A percentile compares a stretch with the other conserved stretches of the same genome.
These are phyloP conservation scores for Phaseolus lunatus DNA, from an alignment of 306 rosid genomes.

Conservation along the genomic window DNA sequence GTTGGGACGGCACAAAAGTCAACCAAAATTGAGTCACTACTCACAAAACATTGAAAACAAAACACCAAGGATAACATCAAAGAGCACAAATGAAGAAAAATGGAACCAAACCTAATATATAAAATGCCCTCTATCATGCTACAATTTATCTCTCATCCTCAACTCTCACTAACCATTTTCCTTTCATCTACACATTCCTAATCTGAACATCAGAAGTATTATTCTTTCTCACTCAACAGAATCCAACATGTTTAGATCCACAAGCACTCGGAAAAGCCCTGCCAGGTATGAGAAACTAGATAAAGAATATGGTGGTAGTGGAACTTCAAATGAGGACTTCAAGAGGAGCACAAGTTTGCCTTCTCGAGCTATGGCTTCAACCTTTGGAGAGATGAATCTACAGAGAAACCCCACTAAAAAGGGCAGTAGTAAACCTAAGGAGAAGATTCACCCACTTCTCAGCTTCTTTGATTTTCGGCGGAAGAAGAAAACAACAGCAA, in stretches of 20 bases:
- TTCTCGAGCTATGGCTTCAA: conserved; percentile 37
- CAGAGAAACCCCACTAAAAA: conserved; percentile 64
- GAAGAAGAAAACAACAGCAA: conserved; percentile 67
- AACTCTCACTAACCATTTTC: conserved; percentile 42
- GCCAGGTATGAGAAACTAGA: conserved; percentile 58
- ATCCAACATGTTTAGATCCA: conserved; percentile 61
- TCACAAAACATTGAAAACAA: conserved; percentile 23
- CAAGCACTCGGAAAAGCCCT: conserved; percentile 50
- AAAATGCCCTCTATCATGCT: conserved; percentile 8
- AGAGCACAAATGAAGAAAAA: neutral
- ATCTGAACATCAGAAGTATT: neutral
- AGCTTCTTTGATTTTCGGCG: conserved; percentile 51
- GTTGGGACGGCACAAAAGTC: conserved; percentile 44
- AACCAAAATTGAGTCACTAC: neutral
- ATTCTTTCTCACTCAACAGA: neutral
- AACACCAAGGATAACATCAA: conserved; percentile 14
- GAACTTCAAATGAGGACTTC: conserved; percentile 48
- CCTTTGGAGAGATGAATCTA: conserved; percentile 37
- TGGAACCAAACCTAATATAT: conserved; percentile 40
- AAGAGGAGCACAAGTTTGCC: conserved; percentile 64
- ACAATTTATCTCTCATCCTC: conserved; percentile 25
- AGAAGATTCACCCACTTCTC: conserved; percentile 60
- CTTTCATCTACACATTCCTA: conserved; percentile 8
- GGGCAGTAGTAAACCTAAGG: conserved; percentile 30
- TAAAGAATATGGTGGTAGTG: conserved; percentile 47